A percentile compares a stretch with the other conserved stretches of the same genome.
phyloP scores from a whole-genome alignment of 495 filamentous ascomycete genomes.

The Talaromyces liani region DNA sequence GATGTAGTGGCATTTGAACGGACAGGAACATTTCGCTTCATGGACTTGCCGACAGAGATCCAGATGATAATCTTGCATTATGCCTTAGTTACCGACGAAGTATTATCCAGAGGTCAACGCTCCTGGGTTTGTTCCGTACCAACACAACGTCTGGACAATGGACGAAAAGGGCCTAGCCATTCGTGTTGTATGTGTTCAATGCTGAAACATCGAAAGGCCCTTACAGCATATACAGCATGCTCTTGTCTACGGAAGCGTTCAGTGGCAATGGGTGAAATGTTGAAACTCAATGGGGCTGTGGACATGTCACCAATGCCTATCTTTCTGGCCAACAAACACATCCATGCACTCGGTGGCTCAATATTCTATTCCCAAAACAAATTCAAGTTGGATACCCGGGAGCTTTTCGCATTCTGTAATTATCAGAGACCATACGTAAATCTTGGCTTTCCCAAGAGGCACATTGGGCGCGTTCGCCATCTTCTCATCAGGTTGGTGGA shows the following conservation, averaged over 20 bases:
- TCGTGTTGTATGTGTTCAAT: not conserved
- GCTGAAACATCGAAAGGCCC: not conserved
- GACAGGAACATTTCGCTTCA: slow-evolving; percentile 15
- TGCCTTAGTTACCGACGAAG: slow-evolving; percentile 12
- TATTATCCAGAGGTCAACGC: slow-evolving; percentile 5
- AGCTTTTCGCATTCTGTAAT: not conserved
- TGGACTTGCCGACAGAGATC: slow-evolving; percentile 21
- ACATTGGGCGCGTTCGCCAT: too few species aligned
- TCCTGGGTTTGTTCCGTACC: slow-evolving; percentile 1
- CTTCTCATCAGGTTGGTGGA: not conserved
- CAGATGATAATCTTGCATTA: slow-evolving; percentile 20
- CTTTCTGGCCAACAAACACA: slow-evolving; percentile 18
- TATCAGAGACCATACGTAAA: not conserved
- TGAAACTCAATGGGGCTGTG: not conserved
- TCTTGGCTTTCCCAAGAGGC: not conserved
- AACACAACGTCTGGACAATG: not conserved
- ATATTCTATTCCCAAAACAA: slow-evolving; percentile 19
- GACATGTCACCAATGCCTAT: slow-evolving; percentile 18
- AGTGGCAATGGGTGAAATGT: slow-evolving; percentile 16
- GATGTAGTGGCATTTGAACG: not conserved
- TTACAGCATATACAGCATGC: slow-evolving; percentile 6
- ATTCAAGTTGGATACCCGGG: slow-evolving; percentile 12
- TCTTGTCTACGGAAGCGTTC: slow-evolving; percentile 13
- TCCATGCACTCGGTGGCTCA: slow-evolving; percentile 17
- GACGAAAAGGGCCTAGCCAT: not conserved